These are phyloP conservation scores for Schizonepeta tenuifolia DNA, from an alignment of 257 asterid species.

Conservation along the genomic window DNA sequence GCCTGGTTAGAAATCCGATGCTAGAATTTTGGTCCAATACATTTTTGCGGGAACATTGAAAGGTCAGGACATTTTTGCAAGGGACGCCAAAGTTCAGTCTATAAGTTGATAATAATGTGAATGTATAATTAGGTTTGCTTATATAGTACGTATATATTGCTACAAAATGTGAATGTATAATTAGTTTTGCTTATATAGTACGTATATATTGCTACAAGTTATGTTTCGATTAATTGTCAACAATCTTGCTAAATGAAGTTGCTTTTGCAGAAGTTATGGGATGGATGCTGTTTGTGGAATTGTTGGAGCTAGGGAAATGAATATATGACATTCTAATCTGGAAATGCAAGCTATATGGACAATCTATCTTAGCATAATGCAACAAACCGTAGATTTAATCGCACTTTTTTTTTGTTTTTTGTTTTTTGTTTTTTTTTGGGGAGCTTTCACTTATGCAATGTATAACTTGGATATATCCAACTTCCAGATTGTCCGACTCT, in stretches of 20 bases:
- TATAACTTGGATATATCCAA: slow-evolving; percentile 23
- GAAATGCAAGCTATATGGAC: slow-evolving; percentile 25
- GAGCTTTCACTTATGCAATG: slow-evolving; percentile 29
- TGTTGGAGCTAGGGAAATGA: slow-evolving; percentile 24
- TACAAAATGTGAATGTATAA: too few relatives aligned
- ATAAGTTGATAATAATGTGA: too few relatives aligned
- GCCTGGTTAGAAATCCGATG: too few relatives aligned
- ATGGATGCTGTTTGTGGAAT: slow-evolving; percentile 15
- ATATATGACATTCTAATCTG: slow-evolving; percentile 4
- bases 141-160: background rate
- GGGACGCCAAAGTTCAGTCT: too few relatives aligned
- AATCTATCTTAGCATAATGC: slow-evolving; percentile 20
- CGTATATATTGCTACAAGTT: background rate
- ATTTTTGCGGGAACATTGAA: too few relatives aligned
- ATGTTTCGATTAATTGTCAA: background rate
- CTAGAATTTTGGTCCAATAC: too few relatives aligned
- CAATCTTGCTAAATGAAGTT: slow-evolving; percentile 5
- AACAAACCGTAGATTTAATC: slow-evolving; percentile 17
- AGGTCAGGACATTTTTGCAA: too few relatives aligned
- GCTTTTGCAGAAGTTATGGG: slow-evolving; percentile 43
- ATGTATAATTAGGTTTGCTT: too few relatives aligned
- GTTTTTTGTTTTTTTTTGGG: background rate
- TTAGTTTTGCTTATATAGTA: too few relatives aligned
- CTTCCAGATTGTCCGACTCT: slow-evolving; percentile 14
- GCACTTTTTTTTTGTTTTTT: background rate